phyloP scores from a whole-genome alignment of 2,329 filamentous ascomycete species.

The Trichoderma arundinaceum region DNA sequence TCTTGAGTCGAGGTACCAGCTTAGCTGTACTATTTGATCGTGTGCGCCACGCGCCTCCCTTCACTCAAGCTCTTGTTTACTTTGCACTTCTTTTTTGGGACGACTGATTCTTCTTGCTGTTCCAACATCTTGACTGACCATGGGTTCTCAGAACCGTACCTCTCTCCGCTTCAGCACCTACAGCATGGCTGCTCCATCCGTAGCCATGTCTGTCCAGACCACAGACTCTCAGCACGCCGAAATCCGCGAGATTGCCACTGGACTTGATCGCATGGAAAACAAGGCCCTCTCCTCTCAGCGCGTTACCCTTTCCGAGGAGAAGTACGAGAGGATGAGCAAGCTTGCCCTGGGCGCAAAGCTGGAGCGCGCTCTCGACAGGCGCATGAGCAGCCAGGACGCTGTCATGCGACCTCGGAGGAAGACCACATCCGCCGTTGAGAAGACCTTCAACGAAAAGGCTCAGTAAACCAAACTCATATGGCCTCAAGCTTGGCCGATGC shows the following conservation, averaged over 20 bases:
- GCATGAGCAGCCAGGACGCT: slow-evolving; percentile 89
- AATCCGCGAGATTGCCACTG: slow-evolving; percentile 73
- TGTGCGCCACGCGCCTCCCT: background rate
- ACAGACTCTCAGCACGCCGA: slow-evolving; percentile 61
- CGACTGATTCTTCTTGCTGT: background rate
- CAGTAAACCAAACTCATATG: slow-evolving; percentile 17
- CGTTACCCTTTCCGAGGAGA: slow-evolving; percentile 72
- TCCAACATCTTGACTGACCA: slow-evolving; percentile 27
- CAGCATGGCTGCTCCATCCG: slow-evolving; percentile 62
- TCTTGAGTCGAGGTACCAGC: background rate
- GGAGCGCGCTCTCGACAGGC: slow-evolving; percentile 81
- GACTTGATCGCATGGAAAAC: slow-evolving; percentile 87
- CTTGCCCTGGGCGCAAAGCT: slow-evolving; percentile 88
- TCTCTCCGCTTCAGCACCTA: slow-evolving; percentile 66
- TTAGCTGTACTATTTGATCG: background rate
- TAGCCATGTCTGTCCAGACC: slow-evolving; percentile 59
- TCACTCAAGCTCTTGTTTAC: background rate
- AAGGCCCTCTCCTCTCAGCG: slow-evolving; percentile 83
- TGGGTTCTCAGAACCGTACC: slow-evolving; percentile 52
- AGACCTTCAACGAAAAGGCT: slow-evolving; percentile 47
- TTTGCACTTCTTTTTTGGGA: background rate
- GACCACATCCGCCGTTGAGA: slow-evolving; percentile 45
- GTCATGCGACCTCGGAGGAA: slow-evolving; percentile 68
- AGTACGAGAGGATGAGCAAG: slow-evolving; percentile 82
- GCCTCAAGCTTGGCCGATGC: background rate